Base-by-base conservation (phyloP, 108 stramenopile species). In the Skeletonema costatum region DNA sequence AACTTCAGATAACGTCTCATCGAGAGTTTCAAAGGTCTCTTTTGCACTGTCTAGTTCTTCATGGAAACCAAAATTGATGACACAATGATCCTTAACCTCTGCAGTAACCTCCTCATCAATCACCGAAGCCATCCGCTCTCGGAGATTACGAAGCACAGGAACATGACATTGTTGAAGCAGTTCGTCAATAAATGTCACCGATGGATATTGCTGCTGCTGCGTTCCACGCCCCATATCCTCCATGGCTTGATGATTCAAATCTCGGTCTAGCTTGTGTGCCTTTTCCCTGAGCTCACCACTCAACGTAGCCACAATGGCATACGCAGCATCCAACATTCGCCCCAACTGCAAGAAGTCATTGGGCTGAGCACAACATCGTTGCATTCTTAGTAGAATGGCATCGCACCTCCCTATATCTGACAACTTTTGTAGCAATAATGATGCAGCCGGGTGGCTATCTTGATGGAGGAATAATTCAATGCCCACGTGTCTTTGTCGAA, bases 401-500 rank as follows among this genome's bases (percentile, higher is more conserved):
- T 95, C 90, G 42, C 97, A 76, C 38, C 92, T 90, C 29, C 90
- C 90, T 19, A 94, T 75, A 39, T 85, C 88, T 14, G 64, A 70
- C 42, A 98, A 58, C 31, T 73, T 76, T 5, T 77, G 76, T n/a
- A 90, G 46, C 1, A 97, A 61, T 39, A 81, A 66, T 0, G 85
- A 78, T 13, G 75, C 83, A 6, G 82, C 51, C 8, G 84, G 80
- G 50, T 86, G 83, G 42, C 81, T 70, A 16, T 83, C 77, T 9
- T 83, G 67, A 42, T 85, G 86, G 12, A 96, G 46, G 70, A 98
- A 92, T 32, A 98, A 62, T 62, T 96, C 95, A n/a, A 96, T 92
- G 12, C 87, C 91, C 61, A 95, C 84, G 61, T 97, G 94, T 9
- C 92, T 76, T 66, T 88, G 64, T 1, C 32, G 71, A n/a, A 97